A percentile compares a stretch with the other conserved stretches of the same genome.
Evolutionary conservation across 2,329 filamentous ascomycete species (phyloP).

Genomic region (Colletotrichum musae): DNA sequence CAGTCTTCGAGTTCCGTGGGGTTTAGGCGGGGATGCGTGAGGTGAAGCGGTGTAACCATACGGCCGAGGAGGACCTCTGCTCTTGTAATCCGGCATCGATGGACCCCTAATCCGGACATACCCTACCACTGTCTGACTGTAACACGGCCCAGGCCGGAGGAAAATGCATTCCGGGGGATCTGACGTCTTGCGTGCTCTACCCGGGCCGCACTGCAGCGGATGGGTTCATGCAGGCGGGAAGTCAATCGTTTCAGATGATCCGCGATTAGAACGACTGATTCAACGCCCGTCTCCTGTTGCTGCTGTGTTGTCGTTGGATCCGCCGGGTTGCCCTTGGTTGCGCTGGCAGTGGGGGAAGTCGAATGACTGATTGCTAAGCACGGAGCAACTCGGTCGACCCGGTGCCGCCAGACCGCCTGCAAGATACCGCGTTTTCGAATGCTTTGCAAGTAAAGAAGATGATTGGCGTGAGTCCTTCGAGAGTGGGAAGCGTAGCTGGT

Average conservation of each 20-base stretch:
- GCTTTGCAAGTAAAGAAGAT: too few relatives aligned
- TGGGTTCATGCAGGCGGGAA: slow-evolving; percentile 7
- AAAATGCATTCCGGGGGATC: not conserved
- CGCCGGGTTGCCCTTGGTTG: not conserved
- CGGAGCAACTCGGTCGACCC: not conserved
- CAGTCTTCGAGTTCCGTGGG: not conserved
- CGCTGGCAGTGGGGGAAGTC: not conserved
- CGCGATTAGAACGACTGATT: not conserved
- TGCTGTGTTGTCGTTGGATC: not conserved
- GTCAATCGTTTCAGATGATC: slow-evolving; percentile 23
- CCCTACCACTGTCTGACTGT: rapidly evolving
- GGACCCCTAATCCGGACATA: too few relatives aligned
- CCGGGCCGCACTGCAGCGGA: slow-evolving; percentile 9
- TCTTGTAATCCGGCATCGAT: not conserved
- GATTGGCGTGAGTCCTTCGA: too few relatives aligned
- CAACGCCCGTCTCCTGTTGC: not conserved
- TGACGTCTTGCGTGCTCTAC: not conserved
- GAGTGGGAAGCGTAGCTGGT: too few relatives aligned
- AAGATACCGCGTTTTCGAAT: not conserved
- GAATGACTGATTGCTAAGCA: slow-evolving; percentile 23
- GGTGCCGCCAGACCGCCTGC: not conserved
- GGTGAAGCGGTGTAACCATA: not conserved
- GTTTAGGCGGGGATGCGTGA: not conserved
- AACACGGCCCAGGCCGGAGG: not conserved
- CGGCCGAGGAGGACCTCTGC: not conserved